A percentile compares a stretch with the other conserved stretches of the same genome.
phyloP scores from a whole-genome alignment of 768 basidiomycete species.

The Tylopilus subfusipes region DNA sequence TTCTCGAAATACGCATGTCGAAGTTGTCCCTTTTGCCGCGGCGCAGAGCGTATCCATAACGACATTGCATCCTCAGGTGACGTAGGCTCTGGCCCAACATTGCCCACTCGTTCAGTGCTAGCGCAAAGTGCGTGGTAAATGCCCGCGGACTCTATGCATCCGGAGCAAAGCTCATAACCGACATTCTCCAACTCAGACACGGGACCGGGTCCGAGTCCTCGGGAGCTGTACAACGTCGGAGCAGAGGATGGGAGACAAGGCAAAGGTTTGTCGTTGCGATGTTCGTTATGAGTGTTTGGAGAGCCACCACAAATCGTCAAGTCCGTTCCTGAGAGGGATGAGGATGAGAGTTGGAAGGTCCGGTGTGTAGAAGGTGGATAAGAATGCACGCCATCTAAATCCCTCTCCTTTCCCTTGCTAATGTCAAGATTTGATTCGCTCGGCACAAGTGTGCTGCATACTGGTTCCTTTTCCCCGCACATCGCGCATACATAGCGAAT shows the following conservation, averaged over 20 bases:
- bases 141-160: slow-evolving; percentile 75
- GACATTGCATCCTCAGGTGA: slow-evolving; percentile 55
- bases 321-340: slow-evolving; percentile 18
- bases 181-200: slow-evolving; percentile 6
- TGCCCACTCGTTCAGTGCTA: slow-evolving; percentile 34
- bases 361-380: slow-evolving; percentile 38
- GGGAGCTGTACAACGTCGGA: slow-evolving; percentile 8
- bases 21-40: slow-evolving; percentile 67
- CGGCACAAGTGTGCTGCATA: slow-evolving; percentile 11
- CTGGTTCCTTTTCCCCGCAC: slow-evolving; percentile 75
- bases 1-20: slow-evolving; percentile 87
- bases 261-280: slow-evolving; percentile 40
- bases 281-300: slow-evolving; percentile 13
- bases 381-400: slow-evolving; percentile 13
- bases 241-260: slow-evolving; percentile 40
- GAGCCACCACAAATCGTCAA: slow-evolving; percentile 13
- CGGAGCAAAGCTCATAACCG: slow-evolving; percentile 84
- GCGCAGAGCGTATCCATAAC: slow-evolving; percentile 65
- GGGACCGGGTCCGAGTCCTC: neutral
- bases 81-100: slow-evolving; percentile 36
- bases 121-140: slow-evolving; percentile 70
- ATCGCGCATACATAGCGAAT: slow-evolving; percentile 88
- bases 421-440: slow-evolving; percentile 13
- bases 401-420: slow-evolving; percentile 49
- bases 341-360: slow-evolving; percentile 21